These are phyloP conservation scores for Alternaria metachromatica DNA, from an alignment of 2,329 filamentous ascomycete genomes.

Conservation along the genomic window DNA sequence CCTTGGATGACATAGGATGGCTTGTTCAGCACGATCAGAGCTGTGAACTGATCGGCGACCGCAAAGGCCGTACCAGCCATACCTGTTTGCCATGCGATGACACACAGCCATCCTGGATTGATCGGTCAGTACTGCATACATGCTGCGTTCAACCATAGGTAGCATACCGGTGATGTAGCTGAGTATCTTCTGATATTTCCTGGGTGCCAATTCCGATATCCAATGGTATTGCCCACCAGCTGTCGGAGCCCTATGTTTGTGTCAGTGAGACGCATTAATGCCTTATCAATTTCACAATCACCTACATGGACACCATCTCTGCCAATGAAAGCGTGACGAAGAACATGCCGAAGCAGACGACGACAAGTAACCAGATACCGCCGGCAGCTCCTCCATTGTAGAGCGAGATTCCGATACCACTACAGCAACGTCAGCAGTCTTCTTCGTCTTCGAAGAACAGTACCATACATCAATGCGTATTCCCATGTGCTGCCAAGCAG, in stretches of 20 bases:
- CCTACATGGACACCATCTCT: slow-evolving; percentile 43
- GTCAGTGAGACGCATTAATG: background rate
- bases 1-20: slow-evolving; percentile 42
- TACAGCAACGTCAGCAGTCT: background rate
- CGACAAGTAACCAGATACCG: slow-evolving; percentile 35
- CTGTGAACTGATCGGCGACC: slow-evolving; percentile 28
- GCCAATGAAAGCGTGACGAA: slow-evolving; percentile 33
- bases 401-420: slow-evolving; percentile 6
- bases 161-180: slow-evolving; percentile 46
- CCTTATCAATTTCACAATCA: background rate
- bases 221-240: slow-evolving; percentile 29
- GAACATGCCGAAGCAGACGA: slow-evolving; percentile 23
- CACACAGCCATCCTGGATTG: slow-evolving; percentile 47
- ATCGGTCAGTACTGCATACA: background rate
- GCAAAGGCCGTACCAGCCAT: slow-evolving; percentile 34
- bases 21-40: slow-evolving; percentile 45
- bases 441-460: no score
- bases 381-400: slow-evolving; percentile 17
- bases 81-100: slow-evolving; percentile 48
- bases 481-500: slow-evolving; percentile 25
- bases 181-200: slow-evolving; percentile 45
- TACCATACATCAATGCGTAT: slow-evolving; percentile 19
- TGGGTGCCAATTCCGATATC: slow-evolving; percentile 46
- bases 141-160: slow-evolving; percentile 7
- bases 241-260: slow-evolving; percentile 15